phyloP scores from a whole-genome alignment of 495 filamentous ascomycete species.

The Gamarada debralockiae region DNA sequence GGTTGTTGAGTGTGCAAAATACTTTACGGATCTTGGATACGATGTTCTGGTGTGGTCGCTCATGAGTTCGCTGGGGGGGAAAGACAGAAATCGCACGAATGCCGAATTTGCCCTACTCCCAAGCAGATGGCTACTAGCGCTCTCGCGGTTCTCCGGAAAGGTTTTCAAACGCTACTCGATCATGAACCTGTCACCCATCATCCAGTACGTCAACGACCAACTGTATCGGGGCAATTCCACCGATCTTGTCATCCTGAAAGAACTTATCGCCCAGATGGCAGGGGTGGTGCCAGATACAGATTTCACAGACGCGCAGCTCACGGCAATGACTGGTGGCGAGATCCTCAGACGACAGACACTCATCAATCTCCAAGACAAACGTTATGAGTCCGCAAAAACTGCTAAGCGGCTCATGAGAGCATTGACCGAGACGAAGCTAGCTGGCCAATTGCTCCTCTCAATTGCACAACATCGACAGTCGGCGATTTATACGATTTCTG shows the following conservation, averaged over 20 bases:
- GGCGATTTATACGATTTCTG: constrained; percentile 66
- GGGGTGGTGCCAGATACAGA: constrained; percentile 82
- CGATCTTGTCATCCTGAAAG: constrained; percentile 83
- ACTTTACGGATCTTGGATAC: constrained; percentile 88
- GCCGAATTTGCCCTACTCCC: constrained; percentile 77
- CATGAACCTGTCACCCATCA: constrained; percentile 79
- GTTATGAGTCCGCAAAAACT: constrained; percentile 62
- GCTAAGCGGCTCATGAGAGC: constrained; percentile 75
- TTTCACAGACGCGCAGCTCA: constrained; percentile 81
- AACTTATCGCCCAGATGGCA: constrained; percentile 86
- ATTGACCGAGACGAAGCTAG: constrained; percentile 65
- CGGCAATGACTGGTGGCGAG: constrained; percentile 82
- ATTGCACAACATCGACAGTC: constrained; percentile 86
- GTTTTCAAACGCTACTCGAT: constrained; percentile 76
- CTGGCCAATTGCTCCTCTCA: constrained; percentile 75
- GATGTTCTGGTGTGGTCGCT: constrained; percentile 89
- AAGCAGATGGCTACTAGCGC: constrained; percentile 81
- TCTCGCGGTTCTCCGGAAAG: constrained; percentile 81
- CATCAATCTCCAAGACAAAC: constrained; percentile 70
- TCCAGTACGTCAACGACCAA: constrained; percentile 86
- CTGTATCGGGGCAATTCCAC: constrained; percentile 75
- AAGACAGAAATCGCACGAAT: constrained; percentile 73
- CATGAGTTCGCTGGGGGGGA: constrained; percentile 72
- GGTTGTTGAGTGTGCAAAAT: constrained; percentile 87
- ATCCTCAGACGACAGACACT: constrained; percentile 75